phyloP scores from a whole-genome alignment of 345 rosid genomes.

The Cardiospermum halicacabum region DNA sequence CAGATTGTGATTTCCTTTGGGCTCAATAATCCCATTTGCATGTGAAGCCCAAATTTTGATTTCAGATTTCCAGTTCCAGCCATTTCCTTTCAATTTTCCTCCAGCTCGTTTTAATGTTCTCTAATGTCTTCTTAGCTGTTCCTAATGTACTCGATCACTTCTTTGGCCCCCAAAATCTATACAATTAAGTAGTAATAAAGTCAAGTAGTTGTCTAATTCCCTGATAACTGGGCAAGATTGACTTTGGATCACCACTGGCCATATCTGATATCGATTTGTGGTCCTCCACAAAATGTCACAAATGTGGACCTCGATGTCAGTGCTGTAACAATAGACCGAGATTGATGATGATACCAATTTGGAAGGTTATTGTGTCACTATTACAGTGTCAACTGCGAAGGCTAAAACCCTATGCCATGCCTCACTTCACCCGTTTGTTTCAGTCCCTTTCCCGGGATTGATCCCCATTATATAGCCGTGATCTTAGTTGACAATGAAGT shows the following conservation, averaged over 20 bases:
- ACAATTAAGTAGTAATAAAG: background rate
- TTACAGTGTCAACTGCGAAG: conserved; percentile 1
- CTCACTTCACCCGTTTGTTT: background rate
- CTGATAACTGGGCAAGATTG: conserved; percentile 10
- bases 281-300: conserved; percentile 5
- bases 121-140: background rate
- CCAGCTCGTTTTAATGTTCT: background rate
- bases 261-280: conserved; percentile 13
- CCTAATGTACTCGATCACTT: background rate
- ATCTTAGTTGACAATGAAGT: background rate
- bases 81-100: no score
- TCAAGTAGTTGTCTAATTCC: background rate
- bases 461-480: background rate
- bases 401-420: conserved; percentile 4
- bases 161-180: background rate
- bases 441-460: conserved; percentile 4
- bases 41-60: background rate
- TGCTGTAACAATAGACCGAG: background rate
- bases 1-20: background rate
- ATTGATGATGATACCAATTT: conserved; percentile 6
- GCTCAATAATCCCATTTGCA: background rate
- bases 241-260: conserved; percentile 29
- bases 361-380: conserved; percentile 13
- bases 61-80: no score
- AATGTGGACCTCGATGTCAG: conserved; percentile 15